Percentiles rank a stretch among this genome's conserved stretches.
Conservation (phyloP, 257 asterid genomes). For the Fraxinus anomala region DNA sequence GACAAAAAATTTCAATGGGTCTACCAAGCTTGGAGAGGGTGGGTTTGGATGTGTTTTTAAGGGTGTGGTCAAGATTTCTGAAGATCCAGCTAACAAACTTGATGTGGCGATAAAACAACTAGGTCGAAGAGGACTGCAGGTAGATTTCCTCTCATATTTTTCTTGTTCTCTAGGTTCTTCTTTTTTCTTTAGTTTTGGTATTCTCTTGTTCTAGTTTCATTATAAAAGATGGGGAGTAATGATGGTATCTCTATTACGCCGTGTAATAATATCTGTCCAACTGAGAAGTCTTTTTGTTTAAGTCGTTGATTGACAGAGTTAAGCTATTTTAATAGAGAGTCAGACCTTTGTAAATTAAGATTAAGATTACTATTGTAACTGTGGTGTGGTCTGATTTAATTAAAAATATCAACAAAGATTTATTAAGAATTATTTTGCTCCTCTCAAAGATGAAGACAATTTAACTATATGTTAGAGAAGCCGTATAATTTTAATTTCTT, state of each 20-base stretch:
- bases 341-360: background rate
- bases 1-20: conserved; percentile 61
- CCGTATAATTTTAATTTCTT: background rate
- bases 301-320: background rate
- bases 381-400: background rate
- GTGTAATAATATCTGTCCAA: background rate
- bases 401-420: background rate
- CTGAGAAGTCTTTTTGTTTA: background rate
- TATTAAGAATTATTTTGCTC: background rate
- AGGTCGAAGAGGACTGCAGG: conserved; percentile 84
- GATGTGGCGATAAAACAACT: conserved; percentile 86
- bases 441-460: background rate
- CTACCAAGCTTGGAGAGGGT: conserved; percentile 83
- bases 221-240: background rate
- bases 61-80: conserved; percentile 54
- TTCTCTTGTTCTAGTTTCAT: background rate
- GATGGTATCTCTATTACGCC: background rate
- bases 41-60: conserved; percentile 86
- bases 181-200: background rate
- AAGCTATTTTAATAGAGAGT: background rate
- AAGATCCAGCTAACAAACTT: conserved; percentile 54
- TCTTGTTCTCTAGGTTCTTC: background rate
- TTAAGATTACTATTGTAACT: background rate
- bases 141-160: conserved; percentile 19
- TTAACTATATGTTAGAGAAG: background rate